Conservation (phyloP, 2,329 filamentous ascomycete genomes). For the Purpureocillium takamizusanense region DNA sequence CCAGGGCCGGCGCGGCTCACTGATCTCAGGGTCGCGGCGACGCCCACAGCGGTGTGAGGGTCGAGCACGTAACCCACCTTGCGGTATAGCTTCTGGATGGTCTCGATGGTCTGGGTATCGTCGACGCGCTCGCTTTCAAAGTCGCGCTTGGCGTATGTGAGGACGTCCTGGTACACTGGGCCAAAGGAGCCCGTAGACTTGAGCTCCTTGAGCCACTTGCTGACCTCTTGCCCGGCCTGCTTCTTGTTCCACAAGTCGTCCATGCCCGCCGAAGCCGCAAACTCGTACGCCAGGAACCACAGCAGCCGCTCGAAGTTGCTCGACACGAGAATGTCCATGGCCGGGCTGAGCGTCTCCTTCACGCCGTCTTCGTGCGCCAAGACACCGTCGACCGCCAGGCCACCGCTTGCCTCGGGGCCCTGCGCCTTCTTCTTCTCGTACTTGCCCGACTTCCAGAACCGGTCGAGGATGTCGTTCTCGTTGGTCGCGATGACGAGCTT, state of each 20-base stretch:
- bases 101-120: conserved; percentile 58
- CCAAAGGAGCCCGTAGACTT: conserved; percentile 76
- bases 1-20: conserved; percentile 41
- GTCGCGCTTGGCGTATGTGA: conserved; percentile 59
- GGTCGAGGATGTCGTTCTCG: conserved; percentile 92
- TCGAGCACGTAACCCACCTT: conserved; percentile 74
- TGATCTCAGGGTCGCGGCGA: conserved; percentile 67
- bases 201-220: conserved; percentile 67
- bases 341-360: conserved; percentile 85
- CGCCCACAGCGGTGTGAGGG: conserved; percentile 83
- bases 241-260: conserved; percentile 58
- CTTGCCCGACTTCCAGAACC: conserved; percentile 83
- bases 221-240: conserved; percentile 68
- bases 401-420: conserved; percentile 48
- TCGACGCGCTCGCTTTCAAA: conserved; percentile 75
- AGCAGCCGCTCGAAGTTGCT: conserved; percentile 95
- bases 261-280: conserved; percentile 48
- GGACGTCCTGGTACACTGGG: conserved; percentile 63
- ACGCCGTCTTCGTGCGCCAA: conserved; percentile 64
- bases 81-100: conserved; percentile 48
- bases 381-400: conserved; percentile 53
- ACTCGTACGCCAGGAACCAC: conserved; percentile 82
- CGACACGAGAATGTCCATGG: conserved; percentile 95
- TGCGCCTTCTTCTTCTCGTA: conserved; percentile 74
- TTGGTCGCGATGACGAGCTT: conserved; percentile 92